Conservation (phyloP, 331 rosid species). For the Rosa hybrid region DNA sequence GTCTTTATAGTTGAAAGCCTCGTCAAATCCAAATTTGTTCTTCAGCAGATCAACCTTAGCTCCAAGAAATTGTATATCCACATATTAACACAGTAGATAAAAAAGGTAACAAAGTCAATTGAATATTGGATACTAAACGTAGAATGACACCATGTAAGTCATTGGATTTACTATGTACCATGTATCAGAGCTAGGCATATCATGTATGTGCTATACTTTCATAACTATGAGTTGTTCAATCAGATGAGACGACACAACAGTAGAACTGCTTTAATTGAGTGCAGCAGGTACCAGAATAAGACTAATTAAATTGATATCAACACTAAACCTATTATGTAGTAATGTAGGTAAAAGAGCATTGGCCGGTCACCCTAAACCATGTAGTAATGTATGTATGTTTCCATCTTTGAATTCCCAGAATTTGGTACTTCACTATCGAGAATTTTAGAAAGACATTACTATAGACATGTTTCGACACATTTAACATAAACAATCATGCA, state of each 20-base stretch:
- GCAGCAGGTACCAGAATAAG: too few relatives aligned
- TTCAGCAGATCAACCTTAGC: slow-evolving; percentile 1
- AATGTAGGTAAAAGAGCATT: too few relatives aligned
- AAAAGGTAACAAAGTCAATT: background rate
- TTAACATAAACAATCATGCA: background rate
- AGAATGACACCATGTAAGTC: background rate
- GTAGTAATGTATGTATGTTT: background rate
- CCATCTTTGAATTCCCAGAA: background rate
- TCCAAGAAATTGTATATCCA: background rate
- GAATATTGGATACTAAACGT: background rate
- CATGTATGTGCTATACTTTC: background rate
- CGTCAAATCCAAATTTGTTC: slow-evolving; percentile 4
- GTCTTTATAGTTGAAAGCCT: slow-evolving; percentile 2
- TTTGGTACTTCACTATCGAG: background rate
- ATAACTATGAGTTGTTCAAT: background rate
- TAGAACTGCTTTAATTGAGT: background rate
- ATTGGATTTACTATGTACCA: background rate
- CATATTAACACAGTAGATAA: background rate
- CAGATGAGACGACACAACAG: background rate
- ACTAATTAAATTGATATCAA: background rate
- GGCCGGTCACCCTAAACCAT: background rate
- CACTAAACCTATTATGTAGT: background rate
- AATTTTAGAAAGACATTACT: background rate
- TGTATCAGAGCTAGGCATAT: background rate
- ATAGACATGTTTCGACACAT: too few relatives aligned